Percentiles rank a stretch among this genome's conserved stretches.
Evolutionary conservation across 2,329 filamentous ascomycete genomes (phyloP).

Genomic region (Exophiala lecanii-corni): DNA sequence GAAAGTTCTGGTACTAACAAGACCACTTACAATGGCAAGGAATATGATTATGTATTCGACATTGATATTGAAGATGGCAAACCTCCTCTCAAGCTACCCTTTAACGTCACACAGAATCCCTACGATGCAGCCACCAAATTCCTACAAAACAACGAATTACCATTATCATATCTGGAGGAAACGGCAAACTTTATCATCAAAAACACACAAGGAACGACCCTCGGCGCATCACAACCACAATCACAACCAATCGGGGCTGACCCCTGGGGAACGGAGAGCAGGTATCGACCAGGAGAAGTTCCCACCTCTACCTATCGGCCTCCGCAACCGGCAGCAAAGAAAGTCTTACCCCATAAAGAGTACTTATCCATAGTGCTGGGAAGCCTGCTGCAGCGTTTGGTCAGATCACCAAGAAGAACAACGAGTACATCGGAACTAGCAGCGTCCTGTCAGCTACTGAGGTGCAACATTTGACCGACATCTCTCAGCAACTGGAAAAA

Average conservation of each 20-base stretch:
- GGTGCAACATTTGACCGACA: conserved; percentile 55
- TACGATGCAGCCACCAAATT: conserved; percentile 91
- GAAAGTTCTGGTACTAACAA: conserved; percentile 78
- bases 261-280: conserved; percentile 71
- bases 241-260: conserved; percentile 53
- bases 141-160: conserved; percentile 80
- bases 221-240: conserved; percentile 54
- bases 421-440: conserved; percentile 66
- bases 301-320: conserved; percentile 36
- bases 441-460: conserved; percentile 69
- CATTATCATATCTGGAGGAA: conserved; percentile 81
- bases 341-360: conserved; percentile 64
- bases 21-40: conserved; percentile 71
- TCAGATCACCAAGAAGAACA: conserved; percentile 72
- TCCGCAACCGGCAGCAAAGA: conserved; percentile 28
- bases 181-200: conserved; percentile 88
- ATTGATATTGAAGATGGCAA: conserved; percentile 95
- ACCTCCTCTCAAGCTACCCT: conserved; percentile 87
- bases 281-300: conserved; percentile 70
- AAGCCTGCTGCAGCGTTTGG: conserved; percentile 68
- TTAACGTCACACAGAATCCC: conserved; percentile 85
- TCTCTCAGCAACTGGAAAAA: conserved; percentile 61
- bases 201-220: conserved; percentile 80
- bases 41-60: conserved; percentile 95
- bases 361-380: conserved; percentile 71